phyloP scores from a whole-genome alignment of 2,329 filamentous ascomycete species.

The Diplodia seriata region DNA sequence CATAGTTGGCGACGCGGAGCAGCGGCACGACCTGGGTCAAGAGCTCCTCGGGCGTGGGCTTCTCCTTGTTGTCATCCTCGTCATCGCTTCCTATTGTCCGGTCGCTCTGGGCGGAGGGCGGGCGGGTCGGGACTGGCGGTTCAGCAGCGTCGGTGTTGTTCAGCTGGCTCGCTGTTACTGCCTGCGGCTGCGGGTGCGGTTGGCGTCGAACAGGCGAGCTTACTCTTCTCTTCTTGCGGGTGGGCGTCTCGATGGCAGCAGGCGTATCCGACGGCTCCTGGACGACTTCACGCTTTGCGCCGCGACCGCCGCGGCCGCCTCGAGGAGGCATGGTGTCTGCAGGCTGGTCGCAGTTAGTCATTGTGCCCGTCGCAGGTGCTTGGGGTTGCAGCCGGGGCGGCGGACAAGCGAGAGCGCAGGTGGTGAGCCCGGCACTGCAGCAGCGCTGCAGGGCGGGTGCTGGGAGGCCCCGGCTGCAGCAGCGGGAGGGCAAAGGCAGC shows the following conservation, averaged over 20 bases:
- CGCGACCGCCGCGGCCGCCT: constrained; percentile 32
- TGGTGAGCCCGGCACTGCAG: constrained; percentile 35
- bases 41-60: constrained; percentile 42
- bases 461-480: constrained; percentile 15
- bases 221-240: constrained; percentile 56
- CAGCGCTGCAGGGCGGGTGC: constrained; percentile 42
- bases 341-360: background rate
- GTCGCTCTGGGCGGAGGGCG: constrained; percentile 47
- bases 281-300: constrained; percentile 32
- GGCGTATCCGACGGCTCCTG: constrained; percentile 50
- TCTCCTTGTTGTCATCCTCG: constrained; percentile 49
- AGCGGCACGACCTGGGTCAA: constrained; percentile 46
- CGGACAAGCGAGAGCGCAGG: background rate
- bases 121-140: constrained; percentile 41
- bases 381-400: background rate
- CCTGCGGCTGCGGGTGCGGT: background rate
- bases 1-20: constrained; percentile 53
- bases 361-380: background rate
- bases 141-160: constrained; percentile 44
- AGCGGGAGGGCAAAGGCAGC: constrained; percentile 39
- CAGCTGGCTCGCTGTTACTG: constrained; percentile 38
- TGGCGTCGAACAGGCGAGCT: constrained; percentile 34
- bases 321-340: constrained; percentile 26
- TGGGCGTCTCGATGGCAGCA: constrained; percentile 57
- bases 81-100: constrained; percentile 50